Conservation (phyloP, 2,329 filamentous ascomycete genomes). For the Claviceps sp. region DNA sequence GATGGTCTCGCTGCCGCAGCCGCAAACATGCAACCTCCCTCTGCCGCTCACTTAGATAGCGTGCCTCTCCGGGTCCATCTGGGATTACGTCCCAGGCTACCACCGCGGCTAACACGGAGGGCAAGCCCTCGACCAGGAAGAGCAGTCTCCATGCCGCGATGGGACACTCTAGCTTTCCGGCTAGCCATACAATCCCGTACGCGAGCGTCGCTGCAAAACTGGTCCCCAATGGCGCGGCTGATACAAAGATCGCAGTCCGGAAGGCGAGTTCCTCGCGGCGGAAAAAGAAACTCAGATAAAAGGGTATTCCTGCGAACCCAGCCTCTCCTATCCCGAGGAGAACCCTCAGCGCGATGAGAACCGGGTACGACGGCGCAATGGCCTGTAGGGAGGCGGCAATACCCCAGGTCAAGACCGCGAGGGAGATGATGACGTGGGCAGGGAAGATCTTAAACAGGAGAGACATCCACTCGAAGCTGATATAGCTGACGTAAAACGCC, state of each 20-base stretch:
- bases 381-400: constrained; percentile 62
- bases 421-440: constrained; percentile 43
- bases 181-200: constrained; percentile 62
- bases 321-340: constrained; percentile 52
- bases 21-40: constrained; percentile 58
- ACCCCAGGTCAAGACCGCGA: constrained; percentile 67
- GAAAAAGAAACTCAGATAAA: constrained; percentile 53
- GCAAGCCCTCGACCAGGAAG: constrained; percentile 76
- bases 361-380: constrained; percentile 48
- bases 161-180: constrained; percentile 40
- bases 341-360: constrained; percentile 40
- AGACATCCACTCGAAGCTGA: constrained; percentile 52
- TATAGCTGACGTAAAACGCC: constrained; percentile 50
- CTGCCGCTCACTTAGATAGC: constrained; percentile 49
- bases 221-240: constrained; percentile 70
- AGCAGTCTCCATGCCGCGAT: constrained; percentile 77
- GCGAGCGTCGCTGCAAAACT: constrained; percentile 67
- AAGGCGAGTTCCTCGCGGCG: constrained; percentile 63
- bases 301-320: constrained; percentile 50
- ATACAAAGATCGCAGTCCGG: constrained; percentile 75
- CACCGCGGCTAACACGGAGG: constrained; percentile 61
- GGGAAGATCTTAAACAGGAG: constrained; percentile 47
- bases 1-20: constrained; percentile 35
- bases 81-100: constrained; percentile 65
- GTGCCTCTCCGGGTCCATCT: constrained; percentile 55